These are phyloP conservation scores for Leonotis leonurus DNA, from an alignment of 257 asterid species.

Conservation along the genomic window DNA sequence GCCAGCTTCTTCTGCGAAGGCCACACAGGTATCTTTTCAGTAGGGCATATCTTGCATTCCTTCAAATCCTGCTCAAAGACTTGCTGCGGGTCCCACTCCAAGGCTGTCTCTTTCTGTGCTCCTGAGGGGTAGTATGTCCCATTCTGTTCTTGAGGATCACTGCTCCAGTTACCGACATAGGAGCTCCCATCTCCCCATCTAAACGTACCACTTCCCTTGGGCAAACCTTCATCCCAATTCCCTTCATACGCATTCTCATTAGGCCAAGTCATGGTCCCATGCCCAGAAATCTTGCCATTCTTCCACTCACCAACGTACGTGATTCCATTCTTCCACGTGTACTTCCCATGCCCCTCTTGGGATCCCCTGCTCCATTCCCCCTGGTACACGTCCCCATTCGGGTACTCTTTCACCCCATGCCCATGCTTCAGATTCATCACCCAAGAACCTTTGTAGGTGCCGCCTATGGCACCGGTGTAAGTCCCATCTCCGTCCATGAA, in stretches of 20 bases:
- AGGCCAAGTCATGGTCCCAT: slow-evolving; percentile 56
- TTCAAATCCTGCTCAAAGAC: slow-evolving; percentile 55
- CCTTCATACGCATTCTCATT: slow-evolving; percentile 67
- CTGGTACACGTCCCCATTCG: slow-evolving; percentile 65
- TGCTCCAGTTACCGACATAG: slow-evolving; percentile 75
- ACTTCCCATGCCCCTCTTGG: slow-evolving; percentile 72
- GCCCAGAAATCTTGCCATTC: slow-evolving; percentile 56
- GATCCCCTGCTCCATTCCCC: slow-evolving; percentile 82
- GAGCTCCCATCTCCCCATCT: slow-evolving; percentile 69
- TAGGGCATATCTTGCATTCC: slow-evolving; percentile 48
- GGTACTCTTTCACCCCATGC: slow-evolving; percentile 48
- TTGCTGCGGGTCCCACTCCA: slow-evolving; percentile 77
- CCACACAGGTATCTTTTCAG: slow-evolving; percentile 58
- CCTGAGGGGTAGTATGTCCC: slow-evolving; percentile 71
- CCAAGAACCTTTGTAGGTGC: slow-evolving; percentile 64
- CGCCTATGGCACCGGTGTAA: slow-evolving; percentile 57
- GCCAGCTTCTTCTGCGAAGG: slow-evolving; percentile 89
- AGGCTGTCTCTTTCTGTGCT: slow-evolving; percentile 31
- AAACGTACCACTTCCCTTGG: slow-evolving; percentile 61
- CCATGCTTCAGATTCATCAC: slow-evolving; percentile 85
- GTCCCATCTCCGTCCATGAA: slow-evolving; percentile 93
- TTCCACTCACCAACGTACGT: slow-evolving; percentile 67
- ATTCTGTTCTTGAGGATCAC: slow-evolving; percentile 56
- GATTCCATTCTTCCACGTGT: slow-evolving; percentile 67
- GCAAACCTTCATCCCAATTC: slow-evolving; percentile 70